Evolutionary conservation across 2,329 filamentous ascomycete species (phyloP), one percentile per base, ranked within the genome.

Genomic region (Botryotinia convoluta): DNA sequence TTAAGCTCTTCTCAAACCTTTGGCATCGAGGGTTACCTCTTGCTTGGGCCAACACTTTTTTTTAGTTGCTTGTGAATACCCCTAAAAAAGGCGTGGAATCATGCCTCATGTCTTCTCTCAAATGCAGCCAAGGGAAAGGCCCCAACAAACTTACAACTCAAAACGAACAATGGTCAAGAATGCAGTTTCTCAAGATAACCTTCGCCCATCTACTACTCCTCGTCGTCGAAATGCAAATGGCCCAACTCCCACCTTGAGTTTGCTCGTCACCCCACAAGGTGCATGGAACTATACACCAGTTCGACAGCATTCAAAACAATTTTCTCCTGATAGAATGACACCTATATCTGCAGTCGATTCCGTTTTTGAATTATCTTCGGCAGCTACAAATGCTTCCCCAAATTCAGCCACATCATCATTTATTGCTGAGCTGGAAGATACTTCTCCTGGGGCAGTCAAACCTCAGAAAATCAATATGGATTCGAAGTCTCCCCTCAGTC

Each of bases 361-460:
- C 3, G 69, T 79, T 16, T 79, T 79, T 54, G 77, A 79, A 44
- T 67, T 76, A 42, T 71, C 76, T 26, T 74, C 74, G 4, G 70
- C 62, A 59, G n/a, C 29, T 5, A 57, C 71, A 4, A 67, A 69
- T 22, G 68, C 67, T 18, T 78, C 76, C 18, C 74, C 75, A 16
- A 73, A 73, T 60, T 77, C 77, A 1, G 75, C 75, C 9, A 65
- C 68, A 45, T 75, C 76, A 22, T 76, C 76, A 8, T 75, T 75
- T 42, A 68, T 77, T 48, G 77, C 76, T 5, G 78, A 80, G 59
- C 59, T 80, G 7, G 78, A 80, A 70, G 78, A 79, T 54, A 80
- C 77, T 16, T 78, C 78, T 29, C 74, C 74, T 16, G 63, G 69
- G 5, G 62, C 74, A 51, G 69, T 37, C 6, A 61, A 62, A 45